phyloP scores from a whole-genome alignment of 2,329 filamentous ascomycete genomes.

The Incumbomyces lentus region DNA sequence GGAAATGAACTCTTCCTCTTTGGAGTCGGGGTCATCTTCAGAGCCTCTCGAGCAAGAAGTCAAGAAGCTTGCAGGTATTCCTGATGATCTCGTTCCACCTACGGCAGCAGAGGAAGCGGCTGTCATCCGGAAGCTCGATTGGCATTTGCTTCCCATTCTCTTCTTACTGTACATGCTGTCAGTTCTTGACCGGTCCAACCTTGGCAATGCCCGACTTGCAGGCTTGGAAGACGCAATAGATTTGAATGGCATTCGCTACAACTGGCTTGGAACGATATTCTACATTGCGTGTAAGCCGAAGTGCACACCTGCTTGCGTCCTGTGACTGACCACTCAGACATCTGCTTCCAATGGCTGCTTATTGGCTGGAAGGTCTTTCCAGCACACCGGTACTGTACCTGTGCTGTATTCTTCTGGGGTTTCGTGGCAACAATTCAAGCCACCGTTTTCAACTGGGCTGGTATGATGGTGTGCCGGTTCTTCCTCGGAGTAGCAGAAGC shows the following conservation, averaged over 20 bases:
- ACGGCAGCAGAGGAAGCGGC: conserved; percentile 1
- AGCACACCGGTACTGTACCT: conserved; percentile 21
- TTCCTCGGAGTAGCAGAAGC: conserved; percentile 32
- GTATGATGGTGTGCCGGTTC: conserved; percentile 24
- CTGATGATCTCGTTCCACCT: conserved; percentile 1
- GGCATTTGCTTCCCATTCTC: conserved; percentile 1
- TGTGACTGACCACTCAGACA: conserved; percentile 11
- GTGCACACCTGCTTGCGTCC: not conserved
- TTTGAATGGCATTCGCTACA: conserved; percentile 36
- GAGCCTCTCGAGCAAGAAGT: too few relatives aligned
- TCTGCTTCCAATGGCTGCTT: conserved; percentile 21
- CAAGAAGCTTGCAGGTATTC: too few relatives aligned
- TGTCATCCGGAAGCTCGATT: conserved; percentile 1
- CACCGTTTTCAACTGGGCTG: conserved; percentile 17
- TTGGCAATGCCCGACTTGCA: conserved; percentile 45
- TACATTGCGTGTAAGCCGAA: conserved; percentile 37
- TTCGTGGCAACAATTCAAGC: conserved; percentile 21
- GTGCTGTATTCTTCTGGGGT: conserved; percentile 21
- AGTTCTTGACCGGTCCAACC: conserved; percentile 42
- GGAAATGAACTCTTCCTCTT: too few relatives aligned
- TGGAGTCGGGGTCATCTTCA: too few relatives aligned
- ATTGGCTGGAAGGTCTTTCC: conserved; percentile 24
- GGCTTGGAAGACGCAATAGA: conserved; percentile 43
- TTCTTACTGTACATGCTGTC: conserved; percentile 11
- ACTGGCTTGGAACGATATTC: conserved; percentile 45